Evolutionary conservation across 129 eudicot genomes (phyloP).

Genomic region (Ambrosia artemisiifolia): DNA sequence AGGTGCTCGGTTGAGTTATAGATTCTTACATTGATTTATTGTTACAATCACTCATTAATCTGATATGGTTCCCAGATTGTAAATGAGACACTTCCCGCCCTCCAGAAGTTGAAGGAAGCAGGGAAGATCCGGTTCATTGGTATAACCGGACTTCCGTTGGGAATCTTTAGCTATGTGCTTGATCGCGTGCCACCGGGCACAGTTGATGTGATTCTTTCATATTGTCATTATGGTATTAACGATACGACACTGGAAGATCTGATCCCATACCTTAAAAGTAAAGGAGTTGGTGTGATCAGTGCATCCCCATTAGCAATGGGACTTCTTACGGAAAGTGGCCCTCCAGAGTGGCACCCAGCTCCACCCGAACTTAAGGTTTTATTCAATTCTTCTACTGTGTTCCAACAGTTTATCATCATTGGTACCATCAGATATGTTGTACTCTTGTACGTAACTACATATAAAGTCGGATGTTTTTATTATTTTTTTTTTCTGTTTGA

Average conservation of each 20-base stretch:
- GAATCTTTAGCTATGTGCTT: constrained; percentile 69
- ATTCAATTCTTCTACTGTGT: not conserved
- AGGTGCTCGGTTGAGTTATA: constrained; percentile 40
- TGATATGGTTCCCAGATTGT: constrained; percentile 47
- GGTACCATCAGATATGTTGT: not conserved
- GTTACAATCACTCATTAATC: constrained; percentile 1
- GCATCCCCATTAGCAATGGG: constrained; percentile 99
- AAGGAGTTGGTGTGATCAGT: constrained; percentile 90
- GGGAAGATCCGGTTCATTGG: constrained; percentile 90
- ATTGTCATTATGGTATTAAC: constrained; percentile 80
- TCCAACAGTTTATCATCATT: not conserved
- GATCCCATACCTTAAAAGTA: constrained; percentile 81
- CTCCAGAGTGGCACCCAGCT: constrained; percentile 99
- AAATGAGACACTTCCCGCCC: constrained; percentile 92
- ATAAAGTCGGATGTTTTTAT: not conserved
- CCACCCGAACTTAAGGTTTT: constrained; percentile 75
- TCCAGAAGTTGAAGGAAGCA: constrained; percentile 66
- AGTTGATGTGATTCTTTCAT: constrained; percentile 82
- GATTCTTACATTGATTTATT: not conserved
- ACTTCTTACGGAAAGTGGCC: constrained; percentile 92
- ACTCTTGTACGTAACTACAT: not conserved
- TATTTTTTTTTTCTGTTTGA: constrained; percentile 1
- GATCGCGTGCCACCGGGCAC: constrained; percentile 85
- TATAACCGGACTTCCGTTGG: constrained; percentile 96
- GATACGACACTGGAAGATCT: constrained; percentile 81